A percentile compares a stretch with the other conserved stretches of the same genome.
Conservation (phyloP, 495 filamentous ascomycete species). For the Paragyromitra xinjiangensis region DNA sequence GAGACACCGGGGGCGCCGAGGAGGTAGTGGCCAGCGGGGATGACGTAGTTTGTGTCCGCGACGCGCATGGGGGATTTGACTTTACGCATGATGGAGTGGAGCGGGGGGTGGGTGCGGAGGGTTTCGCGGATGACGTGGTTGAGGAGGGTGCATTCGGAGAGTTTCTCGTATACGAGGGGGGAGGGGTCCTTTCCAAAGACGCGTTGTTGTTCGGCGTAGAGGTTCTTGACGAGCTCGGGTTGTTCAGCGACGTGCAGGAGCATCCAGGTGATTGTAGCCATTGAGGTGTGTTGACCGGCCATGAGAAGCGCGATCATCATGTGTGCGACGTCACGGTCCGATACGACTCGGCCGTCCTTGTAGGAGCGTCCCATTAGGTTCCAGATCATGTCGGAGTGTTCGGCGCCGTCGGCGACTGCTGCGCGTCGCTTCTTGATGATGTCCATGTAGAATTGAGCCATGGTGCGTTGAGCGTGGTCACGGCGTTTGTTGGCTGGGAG, state of each 20-base stretch:
- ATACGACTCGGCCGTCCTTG: conserved; percentile 74
- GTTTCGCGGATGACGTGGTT: conserved; percentile 80
- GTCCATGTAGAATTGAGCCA: conserved; percentile 79
- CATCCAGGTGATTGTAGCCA: conserved; percentile 82
- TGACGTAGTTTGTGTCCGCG: conserved; percentile 77
- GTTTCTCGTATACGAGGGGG: conserved; percentile 71
- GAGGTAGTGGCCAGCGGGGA: conserved; percentile 78
- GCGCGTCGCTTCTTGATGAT: conserved; percentile 73
- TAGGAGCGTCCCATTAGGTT: conserved; percentile 82
- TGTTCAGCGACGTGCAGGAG: conserved; percentile 78
- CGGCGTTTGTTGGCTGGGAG: conserved; percentile 82
- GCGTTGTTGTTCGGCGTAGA: conserved; percentile 76
- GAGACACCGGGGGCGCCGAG: conserved; percentile 85
- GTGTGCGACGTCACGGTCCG: conserved; percentile 84
- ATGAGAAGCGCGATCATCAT: conserved; percentile 93
- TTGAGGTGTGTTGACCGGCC: conserved; percentile 89
- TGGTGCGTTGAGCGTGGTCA: conserved; percentile 76
- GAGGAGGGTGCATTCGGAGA: conserved; percentile 74
- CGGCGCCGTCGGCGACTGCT: conserved; percentile 60
- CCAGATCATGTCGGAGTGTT: conserved; percentile 77
- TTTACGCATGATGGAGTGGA: conserved; percentile 85
- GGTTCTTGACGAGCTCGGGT: conserved; percentile 75
- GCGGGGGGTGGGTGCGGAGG: conserved; percentile 79
- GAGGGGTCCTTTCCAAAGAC: conserved; percentile 70
- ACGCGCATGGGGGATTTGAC: conserved; percentile 82